These are phyloP conservation scores for Porodaedalea pini DNA, from an alignment of 1,284 basidiomycete species.

Conservation along the genomic window DNA sequence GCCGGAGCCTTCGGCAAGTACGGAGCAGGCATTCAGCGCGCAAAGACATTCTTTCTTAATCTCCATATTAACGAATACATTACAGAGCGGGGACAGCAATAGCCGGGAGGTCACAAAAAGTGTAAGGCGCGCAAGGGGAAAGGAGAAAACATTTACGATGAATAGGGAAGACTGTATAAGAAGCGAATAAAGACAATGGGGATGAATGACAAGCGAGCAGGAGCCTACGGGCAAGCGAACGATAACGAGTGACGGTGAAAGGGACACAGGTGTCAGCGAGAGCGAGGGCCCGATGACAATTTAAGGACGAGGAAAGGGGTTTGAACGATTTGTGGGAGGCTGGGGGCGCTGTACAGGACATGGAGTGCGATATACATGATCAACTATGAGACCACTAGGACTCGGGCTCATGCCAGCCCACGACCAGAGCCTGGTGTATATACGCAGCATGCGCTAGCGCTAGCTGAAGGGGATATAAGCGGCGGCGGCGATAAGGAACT, in stretches of 20 bases:
- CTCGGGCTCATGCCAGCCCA: not conserved
- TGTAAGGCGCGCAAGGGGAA: not conserved
- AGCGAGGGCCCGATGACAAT: not conserved
- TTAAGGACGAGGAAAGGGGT: too few species aligned
- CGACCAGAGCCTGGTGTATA: slow-evolving; percentile 1
- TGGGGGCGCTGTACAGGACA: slow-evolving; percentile 9
- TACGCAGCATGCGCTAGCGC: not conserved
- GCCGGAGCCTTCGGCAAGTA: too few species aligned
- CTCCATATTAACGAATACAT: slow-evolving; percentile 6
- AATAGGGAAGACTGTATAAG: too few species aligned
- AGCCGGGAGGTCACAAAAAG: not conserved
- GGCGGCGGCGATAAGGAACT: not conserved
- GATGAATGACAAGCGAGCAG: too few species aligned
- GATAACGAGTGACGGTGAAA: too few species aligned
- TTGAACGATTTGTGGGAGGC: too few species aligned
- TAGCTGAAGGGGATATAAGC: not conserved
- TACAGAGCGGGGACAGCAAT: not conserved
- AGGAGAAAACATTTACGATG: not conserved
- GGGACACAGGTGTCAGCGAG: not conserved
- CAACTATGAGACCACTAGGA: not conserved
- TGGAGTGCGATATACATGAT: not conserved
- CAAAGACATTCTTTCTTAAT: not conserved
- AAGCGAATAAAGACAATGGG: too few species aligned
- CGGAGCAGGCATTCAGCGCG: too few species aligned
- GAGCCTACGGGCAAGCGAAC: too few species aligned